Evolutionary conservation across 2,329 filamentous ascomycete species (phyloP), one percentile per base, ranked within the genome.

Genomic region (Cercospora sesami): DNA sequence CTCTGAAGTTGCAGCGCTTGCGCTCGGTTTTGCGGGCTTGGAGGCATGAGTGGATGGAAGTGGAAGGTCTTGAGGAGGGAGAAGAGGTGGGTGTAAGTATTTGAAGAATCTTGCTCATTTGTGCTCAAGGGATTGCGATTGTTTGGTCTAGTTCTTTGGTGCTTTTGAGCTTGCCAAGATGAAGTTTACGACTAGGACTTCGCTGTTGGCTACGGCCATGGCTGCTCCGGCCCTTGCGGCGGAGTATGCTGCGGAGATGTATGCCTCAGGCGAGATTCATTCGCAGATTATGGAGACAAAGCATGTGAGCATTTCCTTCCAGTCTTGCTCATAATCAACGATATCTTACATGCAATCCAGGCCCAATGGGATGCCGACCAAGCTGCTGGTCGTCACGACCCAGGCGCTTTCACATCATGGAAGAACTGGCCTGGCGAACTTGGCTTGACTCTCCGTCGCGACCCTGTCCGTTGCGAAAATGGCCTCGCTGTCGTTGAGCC

Each of bases 241-340:
- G 10, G 48, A 53, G 48, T 72, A 71, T 61, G 36, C 65, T 7
- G 53, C 59, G 26, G 69, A 71, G 30, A 61, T 69, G 45, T 72
- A 72, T 59, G 57, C 64, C 30, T 68, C 64, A 6, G 71, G 71
- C n/a, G 65, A 67, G 23, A 69, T 72, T 10, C 69, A 69, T 61
- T 53, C 61, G 30, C 57, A 64, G 58, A 68, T 71, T 55, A 71
- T 72, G 71, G 57, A 62, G 26, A 68, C 66, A 21, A 72, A 72
- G 62, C 67, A 72, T 63, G 66, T 69, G 53, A 7, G 62, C 31
- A 31, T 23, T 9, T 2, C 8, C 12, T 6, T 4, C 1, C 1
- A 14, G 3, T 31, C 23, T 16, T 18, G 12, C 58, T 26, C 21
- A 3, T 21, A 16, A 33, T 7, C 33, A 14, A 31, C 21, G 31